Conservation (phyloP, 768 basidiomycete species). For the Fibroporia radiculosa region DNA sequence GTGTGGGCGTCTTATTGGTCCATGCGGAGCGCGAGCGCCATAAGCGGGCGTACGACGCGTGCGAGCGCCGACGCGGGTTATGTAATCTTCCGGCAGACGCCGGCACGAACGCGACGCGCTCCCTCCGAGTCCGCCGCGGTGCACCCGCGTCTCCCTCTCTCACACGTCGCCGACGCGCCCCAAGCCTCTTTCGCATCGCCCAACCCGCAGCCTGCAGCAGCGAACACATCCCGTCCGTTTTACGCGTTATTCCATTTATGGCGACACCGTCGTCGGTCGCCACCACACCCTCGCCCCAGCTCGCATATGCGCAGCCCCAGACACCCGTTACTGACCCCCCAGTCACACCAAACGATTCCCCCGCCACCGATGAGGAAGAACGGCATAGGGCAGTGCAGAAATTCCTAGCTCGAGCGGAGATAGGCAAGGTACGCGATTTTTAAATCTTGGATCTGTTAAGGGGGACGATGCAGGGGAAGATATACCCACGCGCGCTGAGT, state of each 20-base stretch:
- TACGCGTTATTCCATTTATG: constrained; percentile 33
- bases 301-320: constrained; percentile 46
- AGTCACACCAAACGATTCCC: constrained; percentile 30
- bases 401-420: constrained; percentile 70
- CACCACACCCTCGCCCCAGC: constrained; percentile 75
- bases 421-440: constrained; percentile 55
- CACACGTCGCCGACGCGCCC: constrained; percentile 18
- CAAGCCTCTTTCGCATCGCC: constrained; percentile 10
- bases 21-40: background rate
- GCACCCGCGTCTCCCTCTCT: constrained; percentile 18
- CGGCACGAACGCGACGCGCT: constrained; percentile 18
- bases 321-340: constrained; percentile 30
- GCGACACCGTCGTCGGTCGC: constrained; percentile 75
- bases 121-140: constrained; percentile 14
- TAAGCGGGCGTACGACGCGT: background rate
- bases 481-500: background rate
- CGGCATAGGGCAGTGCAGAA: constrained; percentile 65
- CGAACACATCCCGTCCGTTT: constrained; percentile 1
- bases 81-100: constrained; percentile 5
- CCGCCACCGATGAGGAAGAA: constrained; percentile 42
- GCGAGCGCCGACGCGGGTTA: background rate
- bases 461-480: background rate
- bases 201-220: constrained; percentile 1
- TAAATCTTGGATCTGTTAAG: background rate
- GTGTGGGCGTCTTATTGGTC: background rate